These are phyloP conservation scores for Bryoglossum gracile DNA, from an alignment of 495 filamentous ascomycete species.

Conservation along the genomic window DNA sequence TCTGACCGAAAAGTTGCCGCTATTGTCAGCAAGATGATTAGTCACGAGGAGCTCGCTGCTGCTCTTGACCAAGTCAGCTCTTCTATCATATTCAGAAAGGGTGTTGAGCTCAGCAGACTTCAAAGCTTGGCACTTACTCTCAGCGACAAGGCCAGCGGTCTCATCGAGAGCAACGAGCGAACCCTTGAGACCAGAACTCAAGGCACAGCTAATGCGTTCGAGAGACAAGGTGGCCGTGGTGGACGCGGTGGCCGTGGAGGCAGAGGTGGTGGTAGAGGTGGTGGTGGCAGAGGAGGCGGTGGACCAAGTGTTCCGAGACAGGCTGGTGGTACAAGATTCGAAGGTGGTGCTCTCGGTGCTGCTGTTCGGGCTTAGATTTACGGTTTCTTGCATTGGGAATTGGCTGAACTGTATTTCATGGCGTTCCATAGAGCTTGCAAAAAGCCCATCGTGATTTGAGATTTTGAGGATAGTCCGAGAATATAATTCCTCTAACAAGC, in stretches of 20 bases:
- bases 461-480: too few species aligned
- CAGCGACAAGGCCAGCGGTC: conserved; percentile 87
- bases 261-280: conserved; percentile 58
- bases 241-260: conserved; percentile 66
- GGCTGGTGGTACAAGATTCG: conserved; percentile 51
- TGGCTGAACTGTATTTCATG: conserved; percentile 16
- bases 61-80: conserved; percentile 97
- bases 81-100: conserved; percentile 98
- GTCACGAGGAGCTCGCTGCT: conserved; percentile 92
- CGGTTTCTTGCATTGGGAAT: conserved; percentile 25
- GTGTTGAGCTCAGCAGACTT: conserved; percentile 90
- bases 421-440: conserved; percentile 26
- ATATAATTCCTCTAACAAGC: too few species aligned
- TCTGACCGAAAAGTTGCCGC: conserved; percentile 80
- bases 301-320: conserved; percentile 46
- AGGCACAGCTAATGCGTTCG: conserved; percentile 90
- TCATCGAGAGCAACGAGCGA: conserved; percentile 97
- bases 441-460: conserved; percentile 19
- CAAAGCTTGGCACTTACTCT: conserved; percentile 92
- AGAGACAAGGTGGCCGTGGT: conserved; percentile 72
- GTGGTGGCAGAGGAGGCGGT: conserved; percentile 54
- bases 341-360: conserved; percentile 48
- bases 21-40: conserved; percentile 99
- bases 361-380: conserved; percentile 42
- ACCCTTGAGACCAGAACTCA: conserved; percentile 94